Evolutionary conservation across 768 basidiomycete species (phyloP).

Genomic region (Agaricus bisporus): DNA sequence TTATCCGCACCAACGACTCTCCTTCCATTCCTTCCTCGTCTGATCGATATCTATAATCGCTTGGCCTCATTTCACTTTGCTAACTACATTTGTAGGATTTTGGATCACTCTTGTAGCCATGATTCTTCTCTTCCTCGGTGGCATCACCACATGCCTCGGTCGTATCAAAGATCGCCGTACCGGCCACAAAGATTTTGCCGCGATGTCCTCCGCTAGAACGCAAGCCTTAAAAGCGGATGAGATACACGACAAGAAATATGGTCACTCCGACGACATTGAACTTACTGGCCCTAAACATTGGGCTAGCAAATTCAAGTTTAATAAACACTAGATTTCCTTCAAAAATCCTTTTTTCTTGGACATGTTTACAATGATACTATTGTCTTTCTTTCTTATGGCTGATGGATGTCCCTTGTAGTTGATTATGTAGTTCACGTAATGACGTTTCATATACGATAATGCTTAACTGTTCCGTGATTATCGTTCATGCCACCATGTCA

Average conservation of each 20-base stretch:
- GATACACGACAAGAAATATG: background rate
- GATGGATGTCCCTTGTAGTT: too few relatives aligned
- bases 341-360: too few relatives aligned
- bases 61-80: background rate
- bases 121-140: slow-evolving; percentile 10
- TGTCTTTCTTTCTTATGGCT: too few relatives aligned
- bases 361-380: too few relatives aligned
- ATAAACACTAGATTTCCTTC: background rate
- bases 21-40: background rate
- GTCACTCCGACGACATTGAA: background rate
- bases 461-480: too few relatives aligned
- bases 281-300: background rate
- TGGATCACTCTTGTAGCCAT: slow-evolving; percentile 13
- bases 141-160: slow-evolving; percentile 12
- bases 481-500: too few relatives aligned
- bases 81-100: slow-evolving; percentile 3
- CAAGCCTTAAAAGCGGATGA: background rate
- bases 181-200: background rate
- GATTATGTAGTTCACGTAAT: too few relatives aligned
- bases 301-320: slow-evolving; percentile 6
- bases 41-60: background rate
- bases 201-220: background rate
- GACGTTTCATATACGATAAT: too few relatives aligned
- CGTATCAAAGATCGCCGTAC: slow-evolving; percentile 4
- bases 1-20: background rate